Evolutionary conservation across 345 rosid genomes (phyloP).

Genomic region (Rhizophora apiculata): DNA sequence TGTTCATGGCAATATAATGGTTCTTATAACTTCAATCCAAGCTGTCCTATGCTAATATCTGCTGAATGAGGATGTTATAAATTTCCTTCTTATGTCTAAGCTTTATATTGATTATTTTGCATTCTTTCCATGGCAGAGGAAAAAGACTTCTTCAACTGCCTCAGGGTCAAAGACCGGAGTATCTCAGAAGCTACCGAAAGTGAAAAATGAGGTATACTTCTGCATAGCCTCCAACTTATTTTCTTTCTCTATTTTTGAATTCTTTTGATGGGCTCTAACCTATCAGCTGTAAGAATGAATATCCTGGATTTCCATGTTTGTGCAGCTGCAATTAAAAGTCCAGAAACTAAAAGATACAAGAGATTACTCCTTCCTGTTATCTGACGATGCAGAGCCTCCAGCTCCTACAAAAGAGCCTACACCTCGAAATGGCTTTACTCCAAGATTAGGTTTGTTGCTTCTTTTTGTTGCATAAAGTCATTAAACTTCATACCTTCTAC

Average conservation of each 20-base stretch:
- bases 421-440: constrained; percentile 32
- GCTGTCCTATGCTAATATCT: no score
- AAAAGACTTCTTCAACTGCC: constrained; percentile 40
- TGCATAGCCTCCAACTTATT: no score
- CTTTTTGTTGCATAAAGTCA: constrained; percentile 20
- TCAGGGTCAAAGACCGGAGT: constrained; percentile 38
- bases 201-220: constrained; percentile 43
- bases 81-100: background rate
- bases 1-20: no score
- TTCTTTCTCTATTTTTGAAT: background rate
- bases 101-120: constrained; percentile 8
- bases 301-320: constrained; percentile 1
- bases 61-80: background rate
- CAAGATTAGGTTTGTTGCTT: constrained; percentile 45
- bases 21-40: no score
- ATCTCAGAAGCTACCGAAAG: constrained; percentile 31
- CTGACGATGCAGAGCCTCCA: constrained; percentile 72
- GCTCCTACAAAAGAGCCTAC: constrained; percentile 50
- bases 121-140: constrained; percentile 42
- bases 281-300: constrained; percentile 2
- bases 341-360: constrained; percentile 68
- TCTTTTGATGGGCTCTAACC: background rate
- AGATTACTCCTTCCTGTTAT: constrained; percentile 83
- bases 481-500: constrained; percentile 14
- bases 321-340: constrained; percentile 56